Conservation (phyloP, 208 protist genomes). For the Tritrichomonas musculus region DNA sequence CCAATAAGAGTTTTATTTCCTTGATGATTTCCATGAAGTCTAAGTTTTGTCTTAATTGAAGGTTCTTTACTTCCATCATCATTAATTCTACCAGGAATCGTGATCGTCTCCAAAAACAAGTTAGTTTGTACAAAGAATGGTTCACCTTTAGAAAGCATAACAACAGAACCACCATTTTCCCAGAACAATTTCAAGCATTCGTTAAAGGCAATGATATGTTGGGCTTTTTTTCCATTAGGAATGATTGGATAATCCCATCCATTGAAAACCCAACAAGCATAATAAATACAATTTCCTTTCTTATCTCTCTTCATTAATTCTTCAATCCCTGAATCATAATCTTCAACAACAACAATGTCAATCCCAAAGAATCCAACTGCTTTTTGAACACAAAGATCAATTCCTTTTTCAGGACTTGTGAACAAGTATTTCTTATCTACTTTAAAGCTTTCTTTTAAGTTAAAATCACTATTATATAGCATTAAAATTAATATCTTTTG, state of each 20-base stretch:
- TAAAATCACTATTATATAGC: not conserved
- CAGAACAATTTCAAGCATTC: not conserved
- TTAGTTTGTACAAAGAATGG: not conserved
- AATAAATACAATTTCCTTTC: not conserved
- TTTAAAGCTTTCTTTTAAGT: not conserved
- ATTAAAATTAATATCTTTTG: not conserved
- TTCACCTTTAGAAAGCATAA: not conserved
- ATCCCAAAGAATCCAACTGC: not conserved
- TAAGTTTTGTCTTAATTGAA: not conserved
- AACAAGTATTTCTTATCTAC: not conserved
- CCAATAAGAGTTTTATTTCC: not conserved
- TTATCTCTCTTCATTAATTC: not conserved
- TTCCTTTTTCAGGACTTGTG: not conserved
- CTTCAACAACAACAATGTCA: not conserved
- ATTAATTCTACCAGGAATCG: not conserved
- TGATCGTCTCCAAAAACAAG: not conserved
- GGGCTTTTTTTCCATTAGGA: not conserved
- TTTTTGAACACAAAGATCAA: not conserved
- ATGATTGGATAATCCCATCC: not conserved
- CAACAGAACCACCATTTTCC: not conserved
- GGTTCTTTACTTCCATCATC: too few relatives aligned
- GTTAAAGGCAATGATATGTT: not conserved
- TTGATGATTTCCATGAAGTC: not conserved
- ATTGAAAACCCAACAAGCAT: not conserved
- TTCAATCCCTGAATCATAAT: not conserved